These are phyloP conservation scores for Euphrasia confusa DNA, from an alignment of 257 asterid species.

Conservation along the genomic window DNA sequence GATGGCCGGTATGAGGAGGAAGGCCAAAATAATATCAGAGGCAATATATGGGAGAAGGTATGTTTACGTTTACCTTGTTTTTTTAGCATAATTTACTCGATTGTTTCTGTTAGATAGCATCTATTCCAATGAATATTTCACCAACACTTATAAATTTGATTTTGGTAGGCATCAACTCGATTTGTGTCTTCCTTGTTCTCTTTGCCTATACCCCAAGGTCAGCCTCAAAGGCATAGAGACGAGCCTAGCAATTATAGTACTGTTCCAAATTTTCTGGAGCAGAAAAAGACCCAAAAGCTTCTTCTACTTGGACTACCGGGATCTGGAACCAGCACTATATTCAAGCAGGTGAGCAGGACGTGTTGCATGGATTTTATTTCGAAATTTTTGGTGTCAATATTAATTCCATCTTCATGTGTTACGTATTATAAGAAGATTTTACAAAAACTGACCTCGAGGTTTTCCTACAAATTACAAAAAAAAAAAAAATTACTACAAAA, in stretches of 20 bases:
- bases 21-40: constrained; percentile 90
- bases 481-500: too few relatives aligned
- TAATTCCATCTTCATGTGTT: background rate
- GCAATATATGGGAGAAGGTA: constrained; percentile 94
- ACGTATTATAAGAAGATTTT: background rate
- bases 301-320: constrained; percentile 81
- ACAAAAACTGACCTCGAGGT: background rate
- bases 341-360: constrained; percentile 58
- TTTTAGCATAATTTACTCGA: background rate
- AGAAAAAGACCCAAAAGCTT: constrained; percentile 64
- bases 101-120: background rate
- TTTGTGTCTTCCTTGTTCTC: constrained; percentile 66
- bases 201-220: constrained; percentile 78
- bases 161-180: constrained; percentile 66
- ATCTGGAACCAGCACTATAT: constrained; percentile 84
- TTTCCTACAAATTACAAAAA: background rate
- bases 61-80: background rate
- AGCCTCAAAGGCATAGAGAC: constrained; percentile 59
- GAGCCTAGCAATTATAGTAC: constrained; percentile 68
- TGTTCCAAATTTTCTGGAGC: constrained; percentile 66
- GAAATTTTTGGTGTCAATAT: background rate
- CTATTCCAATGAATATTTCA: constrained; percentile 15
- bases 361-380: background rate
- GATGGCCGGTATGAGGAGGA: constrained; percentile 96
- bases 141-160: constrained; percentile 13